Evolutionary conservation across 257 asterid species (phyloP).

Genomic region (Perilla frutescens): DNA sequence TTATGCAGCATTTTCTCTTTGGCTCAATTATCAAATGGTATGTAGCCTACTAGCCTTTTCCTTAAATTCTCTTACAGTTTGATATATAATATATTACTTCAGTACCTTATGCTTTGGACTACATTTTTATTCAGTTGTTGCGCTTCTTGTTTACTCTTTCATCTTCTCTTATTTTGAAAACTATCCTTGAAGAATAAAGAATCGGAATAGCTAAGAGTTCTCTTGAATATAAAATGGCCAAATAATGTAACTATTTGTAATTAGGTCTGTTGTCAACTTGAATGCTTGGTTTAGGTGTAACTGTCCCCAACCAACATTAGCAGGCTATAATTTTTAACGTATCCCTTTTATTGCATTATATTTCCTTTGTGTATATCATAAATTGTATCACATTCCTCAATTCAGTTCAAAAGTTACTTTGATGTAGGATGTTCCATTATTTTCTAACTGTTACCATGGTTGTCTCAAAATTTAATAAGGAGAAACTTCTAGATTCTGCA

Average conservation of each 20-base stretch:
- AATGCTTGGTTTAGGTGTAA: background rate
- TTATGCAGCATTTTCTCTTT: conserved; percentile 95
- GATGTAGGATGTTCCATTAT: background rate
- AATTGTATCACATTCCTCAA: background rate
- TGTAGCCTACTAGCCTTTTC: conserved; percentile 26
- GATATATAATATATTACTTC: conserved; percentile 6
- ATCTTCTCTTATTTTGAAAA: conserved; percentile 4
- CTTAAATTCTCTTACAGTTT: conserved; percentile 18
- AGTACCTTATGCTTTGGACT: conserved; percentile 13
- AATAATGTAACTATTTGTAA: background rate
- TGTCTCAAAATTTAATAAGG: no score
- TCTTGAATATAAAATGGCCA: background rate
- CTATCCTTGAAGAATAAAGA: background rate
- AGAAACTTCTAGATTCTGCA: no score
- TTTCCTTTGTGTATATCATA: background rate
- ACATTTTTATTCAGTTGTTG: background rate
- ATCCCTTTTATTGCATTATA: background rate
- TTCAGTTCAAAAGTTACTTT: conserved; percentile 6
- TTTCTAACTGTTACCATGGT: background rate
- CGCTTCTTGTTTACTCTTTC: conserved; percentile 5
- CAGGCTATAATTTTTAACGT: background rate
- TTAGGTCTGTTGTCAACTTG: background rate
- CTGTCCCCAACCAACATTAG: background rate
- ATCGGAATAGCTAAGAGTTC: background rate
- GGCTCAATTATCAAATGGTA: conserved; percentile 93